These are phyloP conservation scores for Metarhizium anisopliae DNA, from an alignment of 2,329 filamentous ascomycete genomes.

Conservation along the genomic window DNA sequence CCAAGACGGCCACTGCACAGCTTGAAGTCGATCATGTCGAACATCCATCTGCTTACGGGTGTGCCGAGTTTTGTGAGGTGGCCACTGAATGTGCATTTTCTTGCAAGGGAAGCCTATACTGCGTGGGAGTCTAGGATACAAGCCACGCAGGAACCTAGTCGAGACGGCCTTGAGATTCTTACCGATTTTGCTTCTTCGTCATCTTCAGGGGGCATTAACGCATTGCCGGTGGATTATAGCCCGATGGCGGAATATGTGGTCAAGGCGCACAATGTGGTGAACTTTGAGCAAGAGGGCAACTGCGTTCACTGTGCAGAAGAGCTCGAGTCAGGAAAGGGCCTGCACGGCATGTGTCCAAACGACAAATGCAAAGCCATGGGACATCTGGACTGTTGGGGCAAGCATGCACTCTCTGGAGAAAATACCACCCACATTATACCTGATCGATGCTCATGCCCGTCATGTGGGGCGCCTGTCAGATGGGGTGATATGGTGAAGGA, in stretches of 20 bases:
- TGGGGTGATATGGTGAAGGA: conserved; percentile 82
- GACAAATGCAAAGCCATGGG: conserved; percentile 45
- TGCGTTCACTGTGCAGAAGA: conserved; percentile 44
- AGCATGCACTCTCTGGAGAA: conserved; percentile 34
- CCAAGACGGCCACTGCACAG: conserved; percentile 49
- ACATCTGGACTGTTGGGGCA: conserved; percentile 52
- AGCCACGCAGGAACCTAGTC: conserved; percentile 36
- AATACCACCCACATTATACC: conserved; percentile 50
- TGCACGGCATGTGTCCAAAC: conserved; percentile 50
- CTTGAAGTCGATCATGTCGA: conserved; percentile 62
- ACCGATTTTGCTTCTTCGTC: conserved; percentile 39
- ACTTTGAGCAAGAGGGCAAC: conserved; percentile 45
- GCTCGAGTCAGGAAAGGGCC: conserved; percentile 37
- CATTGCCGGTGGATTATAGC: conserved; percentile 45
- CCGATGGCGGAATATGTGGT: conserved; percentile 43
- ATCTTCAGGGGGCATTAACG: conserved; percentile 39
- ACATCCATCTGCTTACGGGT: conserved; percentile 71
- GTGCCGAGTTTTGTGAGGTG: conserved; percentile 73
- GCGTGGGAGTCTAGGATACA: conserved; percentile 57
- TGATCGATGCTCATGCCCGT: conserved; percentile 58
- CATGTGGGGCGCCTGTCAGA: conserved; percentile 50
- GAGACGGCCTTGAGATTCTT: conserved; percentile 40
- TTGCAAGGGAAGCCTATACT: conserved; percentile 57
- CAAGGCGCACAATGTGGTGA: conserved; percentile 44
- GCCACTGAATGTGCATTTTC: conserved; percentile 78